phyloP scores from a whole-genome alignment of 768 basidiomycete genomes.

The Tulasnella sp. region DNA sequence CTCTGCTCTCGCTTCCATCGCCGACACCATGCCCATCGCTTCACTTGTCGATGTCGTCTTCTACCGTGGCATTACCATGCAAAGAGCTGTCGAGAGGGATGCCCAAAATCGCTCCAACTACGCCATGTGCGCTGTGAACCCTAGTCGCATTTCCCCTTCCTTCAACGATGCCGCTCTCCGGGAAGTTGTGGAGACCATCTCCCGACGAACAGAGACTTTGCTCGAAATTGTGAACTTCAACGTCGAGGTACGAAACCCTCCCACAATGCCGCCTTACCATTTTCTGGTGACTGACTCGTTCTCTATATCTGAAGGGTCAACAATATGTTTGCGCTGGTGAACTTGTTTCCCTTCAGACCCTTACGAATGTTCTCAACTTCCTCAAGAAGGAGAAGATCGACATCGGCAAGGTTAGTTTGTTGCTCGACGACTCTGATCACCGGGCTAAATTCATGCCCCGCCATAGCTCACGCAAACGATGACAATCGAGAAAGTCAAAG shows the following conservation, averaged over 20 bases:
- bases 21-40: slow-evolving; percentile 93
- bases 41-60: slow-evolving; percentile 97
- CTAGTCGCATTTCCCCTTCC: slow-evolving; percentile 88
- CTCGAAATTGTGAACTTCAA: slow-evolving; percentile 99
- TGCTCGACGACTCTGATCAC: not conserved
- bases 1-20: slow-evolving; percentile 96
- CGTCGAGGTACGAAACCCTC: slow-evolving; percentile 64
- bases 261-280: not conserved
- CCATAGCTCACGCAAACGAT: slow-evolving; percentile 83
- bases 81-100: slow-evolving; percentile 97
- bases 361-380: slow-evolving; percentile 96
- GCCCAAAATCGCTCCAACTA: slow-evolving; percentile 91
- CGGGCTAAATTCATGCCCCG: not conserved
- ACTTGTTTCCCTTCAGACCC: slow-evolving; percentile 85
- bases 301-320: slow-evolving; percentile 67
- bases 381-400: slow-evolving; percentile 96
- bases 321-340: slow-evolving; percentile 99
- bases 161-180: slow-evolving; percentile 96
- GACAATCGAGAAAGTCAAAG: slow-evolving; percentile 90
- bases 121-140: slow-evolving; percentile 99
- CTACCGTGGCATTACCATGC: slow-evolving; percentile 99
- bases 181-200: slow-evolving; percentile 93
- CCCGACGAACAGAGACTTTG: slow-evolving; percentile 71
- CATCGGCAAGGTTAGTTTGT: slow-evolving; percentile 67
- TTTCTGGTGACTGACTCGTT: slow-evolving; percentile 20